Evolutionary conservation across 306 rosid genomes (phyloP).

Genomic region (Vigna angularis): DNA sequence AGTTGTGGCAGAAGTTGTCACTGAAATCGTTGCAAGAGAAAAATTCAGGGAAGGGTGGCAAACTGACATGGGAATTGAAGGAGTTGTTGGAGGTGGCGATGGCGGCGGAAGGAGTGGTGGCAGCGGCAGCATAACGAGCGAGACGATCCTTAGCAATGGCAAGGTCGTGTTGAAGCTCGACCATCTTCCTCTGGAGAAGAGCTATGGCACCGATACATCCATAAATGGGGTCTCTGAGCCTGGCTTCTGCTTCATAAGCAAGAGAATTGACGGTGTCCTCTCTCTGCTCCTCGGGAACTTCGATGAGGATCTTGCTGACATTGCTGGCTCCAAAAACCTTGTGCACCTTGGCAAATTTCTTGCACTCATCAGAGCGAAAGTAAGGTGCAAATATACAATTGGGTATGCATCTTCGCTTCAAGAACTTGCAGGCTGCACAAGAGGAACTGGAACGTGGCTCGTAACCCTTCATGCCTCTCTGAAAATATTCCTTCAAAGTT

Average conservation of each 20-base stretch:
- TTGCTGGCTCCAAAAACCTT: constrained; percentile 98
- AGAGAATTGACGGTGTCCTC: constrained; percentile 88
- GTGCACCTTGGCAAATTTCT: constrained; percentile 86
- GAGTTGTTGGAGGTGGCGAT: constrained; percentile 20
- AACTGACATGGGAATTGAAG: constrained; percentile 43
- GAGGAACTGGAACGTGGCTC: constrained; percentile 88
- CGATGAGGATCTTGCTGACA: constrained; percentile 86
- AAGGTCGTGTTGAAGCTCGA: constrained; percentile 78
- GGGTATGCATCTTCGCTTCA: constrained; percentile 82
- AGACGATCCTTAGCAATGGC: constrained; percentile 86
- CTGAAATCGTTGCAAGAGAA: constrained; percentile 55
- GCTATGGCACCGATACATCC: constrained; percentile 97
- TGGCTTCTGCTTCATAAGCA: constrained; percentile 84
- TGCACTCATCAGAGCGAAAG: constrained; percentile 79
- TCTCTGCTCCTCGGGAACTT: constrained; percentile 83
- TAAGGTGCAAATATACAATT: constrained; percentile 91
- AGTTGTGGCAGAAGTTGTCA: constrained; percentile 52
- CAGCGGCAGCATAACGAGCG: constrained; percentile 51
- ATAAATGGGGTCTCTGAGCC: constrained; percentile 87
- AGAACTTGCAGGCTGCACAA: constrained; percentile 91
- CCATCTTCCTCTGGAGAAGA: constrained; percentile 71
- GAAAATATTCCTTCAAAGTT: not conserved
- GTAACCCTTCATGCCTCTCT: constrained; percentile 62
- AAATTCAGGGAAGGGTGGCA: constrained; percentile 56
- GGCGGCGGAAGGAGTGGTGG: constrained; percentile 23